Percentiles rank a stretch among this genome's conserved stretches.
These are phyloP conservation scores for Fistulifera pelliculosa DNA, from an alignment of 108 stramenopile species.

Conservation along the genomic window DNA sequence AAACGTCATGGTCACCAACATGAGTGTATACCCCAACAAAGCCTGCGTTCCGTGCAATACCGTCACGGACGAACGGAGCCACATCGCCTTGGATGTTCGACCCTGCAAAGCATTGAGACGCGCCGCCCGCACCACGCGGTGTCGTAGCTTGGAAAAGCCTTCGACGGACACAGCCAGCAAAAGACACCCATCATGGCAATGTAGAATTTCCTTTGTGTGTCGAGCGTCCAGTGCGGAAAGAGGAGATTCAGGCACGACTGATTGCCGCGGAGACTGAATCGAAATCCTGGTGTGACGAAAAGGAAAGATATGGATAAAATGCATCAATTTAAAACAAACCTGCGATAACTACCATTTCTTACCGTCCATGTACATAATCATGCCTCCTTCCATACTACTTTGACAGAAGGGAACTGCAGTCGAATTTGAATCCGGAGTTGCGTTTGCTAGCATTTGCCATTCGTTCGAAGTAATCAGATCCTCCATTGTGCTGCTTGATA, in stretches of 20 bases:
- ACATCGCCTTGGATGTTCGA: not conserved
- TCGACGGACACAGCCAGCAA: constrained; percentile 26
- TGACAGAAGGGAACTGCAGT: not conserved
- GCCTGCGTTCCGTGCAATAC: constrained; percentile 30
- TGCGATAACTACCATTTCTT: not conserved
- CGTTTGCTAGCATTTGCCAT: too few species aligned
- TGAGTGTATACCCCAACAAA: constrained; percentile 37
- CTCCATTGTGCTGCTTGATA: too few species aligned
- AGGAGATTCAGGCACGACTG: constrained; percentile 39
- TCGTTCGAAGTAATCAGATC: too few species aligned
- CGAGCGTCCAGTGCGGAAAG: constrained; percentile 37
- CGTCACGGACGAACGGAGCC: constrained; percentile 3
- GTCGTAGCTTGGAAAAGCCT: constrained; percentile 24
- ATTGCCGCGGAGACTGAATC: constrained; percentile 18
- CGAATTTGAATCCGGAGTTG: too few species aligned
- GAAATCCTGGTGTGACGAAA: constrained; percentile 24
- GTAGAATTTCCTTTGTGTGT: constrained; percentile 25
- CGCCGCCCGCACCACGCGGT: constrained; percentile 4
- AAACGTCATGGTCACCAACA: constrained; percentile 59
- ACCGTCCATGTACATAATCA: constrained; percentile 11
- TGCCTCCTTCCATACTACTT: not conserved
- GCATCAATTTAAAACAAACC: not conserved
- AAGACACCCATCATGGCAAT: constrained; percentile 32
- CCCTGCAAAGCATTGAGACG: not conserved
- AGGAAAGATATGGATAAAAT: constrained; percentile 12